These are phyloP conservation scores for Pichia californica DNA, from an alignment of 805 yeast species.

Conservation along the genomic window DNA sequence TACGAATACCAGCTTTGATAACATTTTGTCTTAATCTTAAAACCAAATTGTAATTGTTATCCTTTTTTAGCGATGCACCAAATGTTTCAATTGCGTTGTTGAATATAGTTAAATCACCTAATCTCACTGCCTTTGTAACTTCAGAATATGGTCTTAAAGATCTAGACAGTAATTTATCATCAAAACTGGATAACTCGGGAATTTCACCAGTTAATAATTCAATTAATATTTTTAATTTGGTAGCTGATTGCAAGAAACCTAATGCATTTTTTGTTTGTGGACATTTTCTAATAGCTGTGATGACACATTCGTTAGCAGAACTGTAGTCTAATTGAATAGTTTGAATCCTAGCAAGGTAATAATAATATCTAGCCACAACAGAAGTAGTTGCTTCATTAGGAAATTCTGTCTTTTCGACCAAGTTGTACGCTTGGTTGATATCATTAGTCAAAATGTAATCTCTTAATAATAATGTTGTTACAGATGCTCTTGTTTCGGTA, in stretches of 20 bases:
- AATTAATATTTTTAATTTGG: conserved; percentile 80
- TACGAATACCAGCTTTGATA: conserved; percentile 94
- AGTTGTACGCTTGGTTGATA: conserved; percentile 79
- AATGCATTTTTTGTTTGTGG: conserved; percentile 82
- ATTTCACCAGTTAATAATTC: conserved; percentile 95
- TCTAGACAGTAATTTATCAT: conserved; percentile 51
- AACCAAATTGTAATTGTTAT: conserved; percentile 78
- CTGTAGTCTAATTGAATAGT: conserved; percentile 92
- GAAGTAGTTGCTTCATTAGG: conserved; percentile 77
- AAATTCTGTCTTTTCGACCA: conserved; percentile 83
- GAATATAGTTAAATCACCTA: conserved; percentile 83
- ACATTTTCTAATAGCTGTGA: conserved; percentile 93
- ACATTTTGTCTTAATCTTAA: conserved; percentile 92
- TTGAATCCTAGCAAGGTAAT: conserved; percentile 82
- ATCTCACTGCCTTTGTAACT: conserved; percentile 84
- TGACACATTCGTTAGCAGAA: conserved; percentile 80
- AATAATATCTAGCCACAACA: conserved; percentile 84
- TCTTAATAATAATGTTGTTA: conserved; percentile 81
- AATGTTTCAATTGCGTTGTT: conserved; percentile 61
- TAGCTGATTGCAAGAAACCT: conserved; percentile 86
- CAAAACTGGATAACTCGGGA: conserved; percentile 81
- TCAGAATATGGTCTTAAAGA: conserved; percentile 76
- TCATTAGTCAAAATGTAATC: conserved; percentile 73
- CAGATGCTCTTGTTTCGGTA: conserved; percentile 80
- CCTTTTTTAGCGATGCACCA: conserved; percentile 57